Percentiles rank a stretch among this genome's conserved stretches.
These are phyloP conservation scores for Pseudogymnoascus sp. DNA, from an alignment of 2,329 filamentous ascomycete species.

Conservation along the genomic window DNA sequence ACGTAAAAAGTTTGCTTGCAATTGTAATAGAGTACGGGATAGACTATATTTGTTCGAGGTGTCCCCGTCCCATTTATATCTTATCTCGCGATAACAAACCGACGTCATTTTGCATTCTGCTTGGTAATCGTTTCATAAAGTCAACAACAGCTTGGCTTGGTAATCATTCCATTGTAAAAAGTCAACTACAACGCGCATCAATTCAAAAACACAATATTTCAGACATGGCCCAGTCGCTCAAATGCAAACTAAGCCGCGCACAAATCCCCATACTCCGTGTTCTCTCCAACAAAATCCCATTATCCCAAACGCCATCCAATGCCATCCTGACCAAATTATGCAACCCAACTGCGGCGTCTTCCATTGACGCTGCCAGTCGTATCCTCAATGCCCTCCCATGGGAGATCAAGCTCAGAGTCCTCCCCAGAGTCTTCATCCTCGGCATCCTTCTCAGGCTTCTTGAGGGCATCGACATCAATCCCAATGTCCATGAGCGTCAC, in stretches of 20 bases:
- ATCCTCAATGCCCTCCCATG: conserved; percentile 22
- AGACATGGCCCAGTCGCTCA: neutral
- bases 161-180: neutral
- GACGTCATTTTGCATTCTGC: neutral
- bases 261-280: neutral
- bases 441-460: neutral
- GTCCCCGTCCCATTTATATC: neutral
- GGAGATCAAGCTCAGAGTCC: conserved; percentile 16
- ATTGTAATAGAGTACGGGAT: neutral
- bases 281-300: neutral
- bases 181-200: neutral
- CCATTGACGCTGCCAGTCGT: conserved; percentile 12
- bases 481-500: conserved; percentile 51
- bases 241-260: conserved; percentile 2
- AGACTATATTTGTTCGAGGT: neutral
- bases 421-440: conserved; percentile 10
- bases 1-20: too few species aligned
- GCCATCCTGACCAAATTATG: neutral
- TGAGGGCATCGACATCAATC: conserved; percentile 6
- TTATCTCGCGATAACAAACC: neutral
- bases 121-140: neutral
- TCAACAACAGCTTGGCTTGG: neutral
- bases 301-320: conserved; percentile 2
- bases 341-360: neutral
- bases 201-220: neutral